Conservation (phyloP, 1,284 basidiomycete species). For the Porodaedalea pini region DNA sequence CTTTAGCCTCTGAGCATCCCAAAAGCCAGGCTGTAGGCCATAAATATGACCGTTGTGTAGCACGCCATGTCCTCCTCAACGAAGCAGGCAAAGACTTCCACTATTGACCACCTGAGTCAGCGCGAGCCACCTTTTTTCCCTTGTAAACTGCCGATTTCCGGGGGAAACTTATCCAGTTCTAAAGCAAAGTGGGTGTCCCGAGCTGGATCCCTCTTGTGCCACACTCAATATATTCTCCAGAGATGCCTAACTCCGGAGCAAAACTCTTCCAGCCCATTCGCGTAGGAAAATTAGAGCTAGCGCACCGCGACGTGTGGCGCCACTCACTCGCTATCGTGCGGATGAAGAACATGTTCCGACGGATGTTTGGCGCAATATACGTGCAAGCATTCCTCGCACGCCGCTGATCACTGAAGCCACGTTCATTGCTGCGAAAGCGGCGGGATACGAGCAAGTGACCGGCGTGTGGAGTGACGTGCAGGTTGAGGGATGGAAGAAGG, state of each 20-base stretch:
- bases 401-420: constrained; percentile 48
- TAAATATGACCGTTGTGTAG: too few species aligned
- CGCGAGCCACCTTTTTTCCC: too few species aligned
- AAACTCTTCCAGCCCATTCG: constrained; percentile 30
- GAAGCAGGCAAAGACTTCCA: too few species aligned
- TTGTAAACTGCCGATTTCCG: too few species aligned
- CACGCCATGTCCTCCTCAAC: too few species aligned
- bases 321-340: constrained; percentile 33
- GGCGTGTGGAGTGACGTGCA: constrained; percentile 45
- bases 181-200: too few species aligned
- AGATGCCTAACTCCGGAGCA: constrained; percentile 32
- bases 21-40: too few species aligned
- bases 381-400: constrained; percentile 40
- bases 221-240: too few species aligned
- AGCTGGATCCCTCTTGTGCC: too few species aligned
- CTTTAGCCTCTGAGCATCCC: too few species aligned
- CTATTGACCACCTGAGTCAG: too few species aligned
- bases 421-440: constrained; percentile 37
- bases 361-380: constrained; percentile 33
- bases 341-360: constrained; percentile 20
- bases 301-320: constrained; percentile 31
- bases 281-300: constrained; percentile 29
- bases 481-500: constrained; percentile 39
- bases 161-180: too few species aligned
- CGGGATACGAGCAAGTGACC: constrained; percentile 37